Evolutionary conservation across 2,329 filamentous ascomycete species (phyloP), one percentile per base, ranked within the genome.

Genomic region (Samsoniella hepiali): DNA sequence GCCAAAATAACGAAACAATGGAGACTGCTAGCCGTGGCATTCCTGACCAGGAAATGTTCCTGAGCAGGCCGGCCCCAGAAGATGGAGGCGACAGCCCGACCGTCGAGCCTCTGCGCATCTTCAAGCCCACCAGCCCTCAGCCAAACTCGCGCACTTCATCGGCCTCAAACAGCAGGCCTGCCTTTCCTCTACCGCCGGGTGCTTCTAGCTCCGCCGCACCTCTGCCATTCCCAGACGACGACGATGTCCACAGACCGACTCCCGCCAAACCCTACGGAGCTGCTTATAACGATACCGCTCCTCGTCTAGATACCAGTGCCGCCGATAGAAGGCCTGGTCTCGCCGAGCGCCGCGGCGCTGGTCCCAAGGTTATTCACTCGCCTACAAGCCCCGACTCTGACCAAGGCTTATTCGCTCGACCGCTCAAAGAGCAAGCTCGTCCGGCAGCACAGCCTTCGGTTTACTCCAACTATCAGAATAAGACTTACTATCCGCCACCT

Each of bases 1-100:
- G 15, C 31, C 17, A 34, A 31, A 17, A 27, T 15, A 45, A 34
- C 27, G 31, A n/a, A 55, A 56, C 51, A 29, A 62, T 62, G 59
- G 42, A 36, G 51, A 62, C 82, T 68, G 78, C 81, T 66, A 79
- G 77, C 68, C 86, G 88, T 72, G 88, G 89, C 70, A 81, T 88
- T 69, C 85, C 89, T 32, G 89, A 92, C 36, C 89, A 93, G 76
- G 91, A 94, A 82, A 89, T 96, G 80, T 94, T 96, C 79, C 84
- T 96, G 76, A 84, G 76, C 73, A 82, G 80, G 58, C 83, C 82
- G n/a, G 73, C 78, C 62, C 78, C 79, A 9, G 75, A 78, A 11
- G 81, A 83, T 54, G 80, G 79, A 65, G 77, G 77, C 56, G 87
- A 92, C 70, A 92, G 91, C 70, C 91, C 92, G 64, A 91, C 90